Evolutionary conservation across 371 early-diverging fungal species (phyloP), one percentile per base, ranked within the genome.

Genomic region (Mucor sp.): DNA sequence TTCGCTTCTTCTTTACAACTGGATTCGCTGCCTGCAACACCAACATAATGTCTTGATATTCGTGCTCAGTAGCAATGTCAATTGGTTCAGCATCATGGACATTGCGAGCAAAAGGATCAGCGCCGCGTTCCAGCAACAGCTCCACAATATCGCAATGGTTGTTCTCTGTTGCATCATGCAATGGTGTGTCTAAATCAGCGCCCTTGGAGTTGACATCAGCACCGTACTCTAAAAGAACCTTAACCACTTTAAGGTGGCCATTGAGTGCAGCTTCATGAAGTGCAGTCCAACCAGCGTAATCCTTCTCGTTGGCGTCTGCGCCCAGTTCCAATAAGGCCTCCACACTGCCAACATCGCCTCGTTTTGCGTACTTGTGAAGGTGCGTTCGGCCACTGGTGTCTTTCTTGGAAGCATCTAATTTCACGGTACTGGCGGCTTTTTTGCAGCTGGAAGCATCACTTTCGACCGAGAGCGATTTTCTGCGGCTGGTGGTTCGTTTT

Each of bases 91-190:
- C 50, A 43, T 82, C 82, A 23, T 86, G 85, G 7, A 72, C 77
- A 68, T 91, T 89, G 14, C 80, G 74, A 7, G 80, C 71, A 65
- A 71, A 69, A 0, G 80, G 75, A 44, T 84, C 80, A 0, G 93
- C 92, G 33, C 90, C 90, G 69, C 85, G 80, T 7, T 74, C 77
- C 19, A 93, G 66, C 56, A 93, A 67, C 7, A 86, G 60, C 33
- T 84, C 79, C 0, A 90, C 90, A 4, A 93, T 88, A 21, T 89
- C 87, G 3, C 78, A 67, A 62, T 91, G 90, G 11, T 85, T 85
- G 44, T 92, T 89, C 21, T 89, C 90, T n/a, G 86, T 86, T 0
- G 94, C 93, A 69, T 94, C 94, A 60, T 94, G 94, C 21, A 95
- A 70, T 7, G 95, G 90, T 3, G 95, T 94, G 35, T 92, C 88